Conservation (phyloP, 2,329 filamentous ascomycete species). For the Epichloe typhina region DNA sequence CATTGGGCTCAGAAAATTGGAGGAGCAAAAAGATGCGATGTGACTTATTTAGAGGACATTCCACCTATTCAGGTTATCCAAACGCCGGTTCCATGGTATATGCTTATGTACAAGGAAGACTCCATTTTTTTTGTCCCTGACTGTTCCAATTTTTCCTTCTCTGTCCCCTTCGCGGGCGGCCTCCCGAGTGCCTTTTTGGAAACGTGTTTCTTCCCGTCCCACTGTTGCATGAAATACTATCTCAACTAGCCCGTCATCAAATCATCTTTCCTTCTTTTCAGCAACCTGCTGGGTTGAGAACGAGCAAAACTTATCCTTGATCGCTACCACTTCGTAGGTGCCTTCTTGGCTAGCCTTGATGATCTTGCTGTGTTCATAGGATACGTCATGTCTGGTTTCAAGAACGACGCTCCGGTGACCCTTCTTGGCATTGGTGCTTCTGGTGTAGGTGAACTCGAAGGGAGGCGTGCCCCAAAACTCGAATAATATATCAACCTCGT, state of each 20-base stretch:
- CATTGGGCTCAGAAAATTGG: no score
- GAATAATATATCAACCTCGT: constrained; percentile 84
- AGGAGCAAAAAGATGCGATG: no score
- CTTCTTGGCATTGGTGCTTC: constrained; percentile 73
- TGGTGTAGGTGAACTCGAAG: constrained; percentile 95
- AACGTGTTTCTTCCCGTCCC: constrained; percentile 17
- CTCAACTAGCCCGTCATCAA: background rate
- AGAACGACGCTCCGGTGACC: constrained; percentile 68
- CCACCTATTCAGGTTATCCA: constrained; percentile 9
- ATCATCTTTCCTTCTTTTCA: constrained; percentile 28
- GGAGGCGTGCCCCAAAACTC: constrained; percentile 92
- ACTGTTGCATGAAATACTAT: no score
- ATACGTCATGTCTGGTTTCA: constrained; percentile 81
- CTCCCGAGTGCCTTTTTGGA: background rate
- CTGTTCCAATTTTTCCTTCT: background rate
- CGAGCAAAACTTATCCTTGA: constrained; percentile 85
- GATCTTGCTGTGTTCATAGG: constrained; percentile 67
- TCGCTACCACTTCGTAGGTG: constrained; percentile 92
- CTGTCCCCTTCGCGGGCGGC: constrained; percentile 29
- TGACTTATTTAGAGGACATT: background rate
- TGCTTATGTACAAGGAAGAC: constrained; percentile 16
- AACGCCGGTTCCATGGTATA: constrained; percentile 7
- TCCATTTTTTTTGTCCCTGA: constrained; percentile 17
- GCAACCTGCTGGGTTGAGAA: constrained; percentile 58
- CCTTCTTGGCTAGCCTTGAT: constrained; percentile 85